Evolutionary conservation across 306 rosid genomes (phyloP).

Genomic region (Fagus sylvatica): DNA sequence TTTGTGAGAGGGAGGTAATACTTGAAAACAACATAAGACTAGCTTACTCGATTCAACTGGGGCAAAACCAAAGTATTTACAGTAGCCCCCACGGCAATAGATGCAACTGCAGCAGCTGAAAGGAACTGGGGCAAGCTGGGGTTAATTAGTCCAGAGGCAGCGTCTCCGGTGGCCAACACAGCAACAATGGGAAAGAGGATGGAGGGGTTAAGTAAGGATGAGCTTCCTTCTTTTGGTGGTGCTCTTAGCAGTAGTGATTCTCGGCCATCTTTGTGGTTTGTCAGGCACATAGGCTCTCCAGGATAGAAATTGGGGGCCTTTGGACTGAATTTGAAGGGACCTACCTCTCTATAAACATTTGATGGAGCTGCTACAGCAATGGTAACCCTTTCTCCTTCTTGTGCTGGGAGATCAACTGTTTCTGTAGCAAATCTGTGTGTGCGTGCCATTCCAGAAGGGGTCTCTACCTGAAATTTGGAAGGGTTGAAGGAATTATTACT

Average conservation of each 20-base stretch:
- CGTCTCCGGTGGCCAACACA: constrained; percentile 81
- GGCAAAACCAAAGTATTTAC: constrained; percentile 69
- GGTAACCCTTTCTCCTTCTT: constrained; percentile 89
- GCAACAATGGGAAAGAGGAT: constrained; percentile 70
- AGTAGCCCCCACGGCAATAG: constrained; percentile 79
- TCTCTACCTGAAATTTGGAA: constrained; percentile 60
- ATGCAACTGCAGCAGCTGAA: constrained; percentile 67
- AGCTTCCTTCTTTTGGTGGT: constrained; percentile 63
- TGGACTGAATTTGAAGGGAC: constrained; percentile 84
- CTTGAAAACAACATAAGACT: constrained; percentile 6
- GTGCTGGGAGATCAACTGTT: constrained; percentile 92
- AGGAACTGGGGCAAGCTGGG: constrained; percentile 80
- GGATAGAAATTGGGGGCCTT: constrained; percentile 73
- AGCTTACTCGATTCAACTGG: constrained; percentile 68
- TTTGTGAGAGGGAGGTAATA: neutral
- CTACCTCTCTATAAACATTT: constrained; percentile 66
- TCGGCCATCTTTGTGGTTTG: constrained; percentile 89
- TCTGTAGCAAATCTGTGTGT: constrained; percentile 94
- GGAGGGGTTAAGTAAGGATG: constrained; percentile 66
- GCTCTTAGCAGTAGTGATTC: constrained; percentile 87
- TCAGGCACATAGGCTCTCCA: constrained; percentile 90
- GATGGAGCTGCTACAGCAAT: constrained; percentile 90
- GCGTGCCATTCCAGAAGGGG: constrained; percentile 92
- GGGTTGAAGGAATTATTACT: neutral
- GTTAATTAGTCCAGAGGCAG: constrained; percentile 81